Percentiles rank a stretch among this genome's conserved stretches.
These are phyloP conservation scores for Metschnikowia gruessii DNA, from an alignment of 805 yeast genomes.

Conservation along the genomic window DNA sequence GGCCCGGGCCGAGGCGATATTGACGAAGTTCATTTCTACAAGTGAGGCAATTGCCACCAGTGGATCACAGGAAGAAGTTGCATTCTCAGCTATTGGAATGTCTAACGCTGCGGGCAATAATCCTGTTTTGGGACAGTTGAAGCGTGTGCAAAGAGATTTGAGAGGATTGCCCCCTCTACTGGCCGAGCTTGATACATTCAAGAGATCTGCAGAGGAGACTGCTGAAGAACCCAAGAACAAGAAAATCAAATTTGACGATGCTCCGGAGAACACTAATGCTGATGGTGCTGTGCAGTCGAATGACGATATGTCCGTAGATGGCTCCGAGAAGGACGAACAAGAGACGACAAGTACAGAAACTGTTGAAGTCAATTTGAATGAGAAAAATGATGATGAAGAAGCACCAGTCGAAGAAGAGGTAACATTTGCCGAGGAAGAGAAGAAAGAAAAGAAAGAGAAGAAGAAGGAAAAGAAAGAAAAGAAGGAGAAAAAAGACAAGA, in stretches of 20 bases:
- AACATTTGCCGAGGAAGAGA: slow-evolving; percentile 19
- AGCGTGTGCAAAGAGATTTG: slow-evolving; percentile 71
- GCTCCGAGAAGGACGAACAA: slow-evolving; percentile 14
- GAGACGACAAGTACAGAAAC: slow-evolving; percentile 6
- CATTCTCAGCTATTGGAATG: slow-evolving; percentile 28
- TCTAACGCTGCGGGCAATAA: slow-evolving; percentile 31
- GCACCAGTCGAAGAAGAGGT: slow-evolving; percentile 6
- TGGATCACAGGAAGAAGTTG: slow-evolving; percentile 24
- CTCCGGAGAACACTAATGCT: not conserved
- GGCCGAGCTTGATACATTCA: slow-evolving; percentile 21
- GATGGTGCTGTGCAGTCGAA: slow-evolving; percentile 6
- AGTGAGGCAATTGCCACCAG: slow-evolving; percentile 37
- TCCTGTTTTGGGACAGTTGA: slow-evolving; percentile 58
- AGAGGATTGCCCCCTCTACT: slow-evolving; percentile 72
- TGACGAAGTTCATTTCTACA: slow-evolving; percentile 42
- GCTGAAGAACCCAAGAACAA: slow-evolving; percentile 21
- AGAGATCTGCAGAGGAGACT: slow-evolving; percentile 7
- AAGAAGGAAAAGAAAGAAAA: slow-evolving; percentile 23
- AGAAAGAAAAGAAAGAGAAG: slow-evolving; percentile 27
- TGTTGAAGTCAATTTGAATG: slow-evolving; percentile 8
- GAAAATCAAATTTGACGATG: slow-evolving; percentile 26
- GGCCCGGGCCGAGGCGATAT: slow-evolving; percentile 44
- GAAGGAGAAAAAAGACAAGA: slow-evolving; percentile 1
- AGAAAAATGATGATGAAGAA: not conserved
- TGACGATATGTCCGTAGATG: slow-evolving; percentile 11